Percentiles rank a stretch among this genome's conserved stretches.
Evolutionary conservation across 805 yeast genomes (phyloP).

Genomic region (Spathaspora passalidarum): DNA sequence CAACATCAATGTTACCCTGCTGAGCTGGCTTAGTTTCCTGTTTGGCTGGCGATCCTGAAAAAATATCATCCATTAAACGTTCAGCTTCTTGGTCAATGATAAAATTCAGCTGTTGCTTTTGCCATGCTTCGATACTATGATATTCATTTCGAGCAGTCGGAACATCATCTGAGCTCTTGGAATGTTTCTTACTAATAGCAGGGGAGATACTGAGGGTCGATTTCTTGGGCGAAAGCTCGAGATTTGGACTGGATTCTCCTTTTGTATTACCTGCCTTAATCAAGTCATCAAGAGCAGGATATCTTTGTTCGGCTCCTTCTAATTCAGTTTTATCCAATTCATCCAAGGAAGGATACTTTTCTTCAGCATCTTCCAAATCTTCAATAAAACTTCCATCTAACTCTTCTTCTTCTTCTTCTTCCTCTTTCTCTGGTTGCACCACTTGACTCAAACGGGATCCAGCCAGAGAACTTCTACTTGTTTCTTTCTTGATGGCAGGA

Average conservation of each 20-base stretch:
- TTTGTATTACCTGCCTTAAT: not conserved
- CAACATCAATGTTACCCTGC: not conserved
- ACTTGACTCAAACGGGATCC: not conserved
- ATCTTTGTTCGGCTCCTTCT: conserved; percentile 26
- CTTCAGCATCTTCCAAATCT: conserved; percentile 44
- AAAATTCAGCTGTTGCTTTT: conserved; percentile 15
- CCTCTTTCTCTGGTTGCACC: no score
- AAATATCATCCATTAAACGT: conserved; percentile 40
- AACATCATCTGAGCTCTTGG: not conserved
- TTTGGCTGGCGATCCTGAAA: conserved; percentile 9
- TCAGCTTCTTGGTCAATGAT: conserved; percentile 30
- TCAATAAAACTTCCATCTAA: conserved; percentile 22
- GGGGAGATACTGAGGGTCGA: no score
- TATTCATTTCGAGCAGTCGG: conserved; percentile 11
- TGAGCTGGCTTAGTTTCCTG: not conserved
- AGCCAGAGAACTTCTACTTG: not conserved
- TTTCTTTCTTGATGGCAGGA: not conserved
- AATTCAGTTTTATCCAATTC: conserved; percentile 15
- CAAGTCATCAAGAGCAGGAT: conserved; percentile 46
- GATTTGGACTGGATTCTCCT: not conserved
- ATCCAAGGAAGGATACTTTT: conserved; percentile 51
- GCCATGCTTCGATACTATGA: conserved; percentile 39
- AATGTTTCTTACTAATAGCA: not conserved
- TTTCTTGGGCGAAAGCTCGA: not conserved
- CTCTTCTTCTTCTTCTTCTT: conserved; percentile 3